Percentiles rank a stretch among this genome's conserved stretches.
These are phyloP conservation scores for Verticillium longisporum DNA, from an alignment of 2,329 filamentous ascomycete genomes.

Conservation along the genomic window DNA sequence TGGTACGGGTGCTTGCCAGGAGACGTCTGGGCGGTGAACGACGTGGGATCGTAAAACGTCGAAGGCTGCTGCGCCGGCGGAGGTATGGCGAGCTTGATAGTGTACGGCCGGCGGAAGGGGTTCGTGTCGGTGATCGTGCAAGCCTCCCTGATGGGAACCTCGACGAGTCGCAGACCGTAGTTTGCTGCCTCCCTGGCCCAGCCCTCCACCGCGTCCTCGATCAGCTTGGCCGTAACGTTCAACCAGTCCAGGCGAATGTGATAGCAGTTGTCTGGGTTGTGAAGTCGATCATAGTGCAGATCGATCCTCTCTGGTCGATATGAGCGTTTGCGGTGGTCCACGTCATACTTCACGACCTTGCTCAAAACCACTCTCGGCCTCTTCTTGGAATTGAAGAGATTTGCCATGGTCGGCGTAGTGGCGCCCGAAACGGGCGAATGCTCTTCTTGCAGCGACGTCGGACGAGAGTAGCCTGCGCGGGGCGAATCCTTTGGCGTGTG, in stretches of 20 bases:
- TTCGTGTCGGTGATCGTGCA: conserved; percentile 70
- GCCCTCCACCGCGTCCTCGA: conserved; percentile 79
- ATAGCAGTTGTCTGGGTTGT: conserved; percentile 97
- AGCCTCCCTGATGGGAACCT: conserved; percentile 85
- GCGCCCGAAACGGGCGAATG: conserved; percentile 43
- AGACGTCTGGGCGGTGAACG: conserved; percentile 53
- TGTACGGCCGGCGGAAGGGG: conserved; percentile 77
- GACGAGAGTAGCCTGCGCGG: conserved; percentile 36
- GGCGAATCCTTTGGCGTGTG: conserved; percentile 49
- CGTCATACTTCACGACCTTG: conserved; percentile 90
- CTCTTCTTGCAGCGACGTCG: conserved; percentile 48
- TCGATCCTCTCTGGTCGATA: conserved; percentile 88
- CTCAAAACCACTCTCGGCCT: conserved; percentile 71
- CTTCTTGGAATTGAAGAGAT: conserved; percentile 43
- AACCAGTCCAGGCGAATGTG: conserved; percentile 98
- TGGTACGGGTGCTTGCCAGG: conserved; percentile 74
- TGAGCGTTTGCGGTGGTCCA: conserved; percentile 80
- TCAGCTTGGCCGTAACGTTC: conserved; percentile 89
- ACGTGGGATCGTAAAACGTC: conserved; percentile 59
- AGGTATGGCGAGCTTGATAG: conserved; percentile 60
- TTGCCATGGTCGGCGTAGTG: conserved; percentile 43
- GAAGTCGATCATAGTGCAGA: conserved; percentile 89
- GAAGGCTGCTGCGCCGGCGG: conserved; percentile 62
- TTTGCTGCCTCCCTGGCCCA: conserved; percentile 83
- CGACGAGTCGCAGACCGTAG: conserved; percentile 85